phyloP scores from a whole-genome alignment of 768 basidiomycete species.

The Terana coerulea region DNA sequence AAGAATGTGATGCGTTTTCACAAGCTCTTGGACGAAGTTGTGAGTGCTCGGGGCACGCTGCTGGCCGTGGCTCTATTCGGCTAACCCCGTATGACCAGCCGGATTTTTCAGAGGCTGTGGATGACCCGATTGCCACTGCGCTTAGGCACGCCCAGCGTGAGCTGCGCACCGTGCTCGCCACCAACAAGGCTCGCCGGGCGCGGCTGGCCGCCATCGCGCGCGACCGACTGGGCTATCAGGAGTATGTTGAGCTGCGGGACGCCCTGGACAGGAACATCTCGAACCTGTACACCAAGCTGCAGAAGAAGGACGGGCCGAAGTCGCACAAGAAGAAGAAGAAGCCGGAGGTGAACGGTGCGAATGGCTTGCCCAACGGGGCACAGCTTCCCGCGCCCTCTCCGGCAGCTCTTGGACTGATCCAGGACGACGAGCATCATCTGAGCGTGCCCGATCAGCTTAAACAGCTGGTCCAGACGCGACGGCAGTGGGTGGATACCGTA shows the following conservation, averaged over 20 bases:
- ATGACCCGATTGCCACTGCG: conserved; percentile 91
- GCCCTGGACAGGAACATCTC: conserved; percentile 84
- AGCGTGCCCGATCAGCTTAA: conserved; percentile 64
- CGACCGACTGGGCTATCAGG: conserved; percentile 87
- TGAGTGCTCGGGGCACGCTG: conserved; percentile 37
- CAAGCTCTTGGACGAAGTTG: conserved; percentile 64
- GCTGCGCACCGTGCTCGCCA: conserved; percentile 68
- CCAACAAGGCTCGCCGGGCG: conserved; percentile 80
- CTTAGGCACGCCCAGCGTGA: conserved; percentile 85
- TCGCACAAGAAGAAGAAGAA: conserved; percentile 70
- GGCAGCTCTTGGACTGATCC: conserved; percentile 65
- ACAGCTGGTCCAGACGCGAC: conserved; percentile 70
- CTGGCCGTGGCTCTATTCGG: background rate
- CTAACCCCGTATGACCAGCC: conserved; percentile 42
- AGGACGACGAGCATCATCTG: conserved; percentile 62
- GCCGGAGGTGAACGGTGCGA: conserved; percentile 29
- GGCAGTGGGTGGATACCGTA: conserved; percentile 75
- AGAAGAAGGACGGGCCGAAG: conserved; percentile 79
- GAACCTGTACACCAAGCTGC: conserved; percentile 69
- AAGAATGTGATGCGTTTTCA: conserved; percentile 76
- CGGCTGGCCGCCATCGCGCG: conserved; percentile 74
- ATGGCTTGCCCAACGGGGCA: conserved; percentile 22
- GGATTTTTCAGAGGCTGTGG: conserved; percentile 73
- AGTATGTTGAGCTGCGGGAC: conserved; percentile 83
- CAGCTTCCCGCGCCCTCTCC: conserved; percentile 50